Evolutionary conservation across 352 stramenopile genomes (phyloP), one percentile per base, ranked within the genome.

Genomic region (Globisporangium heterothallicum): DNA sequence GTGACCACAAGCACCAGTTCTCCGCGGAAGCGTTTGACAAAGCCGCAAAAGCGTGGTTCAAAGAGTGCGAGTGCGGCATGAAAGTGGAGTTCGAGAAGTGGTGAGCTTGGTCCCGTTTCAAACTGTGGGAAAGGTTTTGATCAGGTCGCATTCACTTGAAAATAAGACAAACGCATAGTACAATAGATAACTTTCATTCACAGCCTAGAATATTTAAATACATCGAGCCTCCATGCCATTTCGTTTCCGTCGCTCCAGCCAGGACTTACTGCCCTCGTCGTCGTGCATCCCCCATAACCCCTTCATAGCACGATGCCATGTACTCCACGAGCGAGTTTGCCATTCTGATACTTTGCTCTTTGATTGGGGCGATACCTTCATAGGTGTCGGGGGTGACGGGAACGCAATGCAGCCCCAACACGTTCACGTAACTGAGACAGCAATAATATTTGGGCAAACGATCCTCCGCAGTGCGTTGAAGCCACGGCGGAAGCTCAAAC

Each of bases 361-460:
- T 65, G 16, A 59, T 66, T 7, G 60, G 60, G 13, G 38, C 22
- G 16, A 58, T 46, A n/a, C 46, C 24, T 44, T 56, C 44, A 29
- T 29, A 6, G 53, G 41, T 34, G 6, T 41, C 51, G 21, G 35
- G 0, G 19, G 25, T 42, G 27, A 43, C 16, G 49, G 64, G 63
- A 1, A 60, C 62, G 58, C 57, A 81, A 6, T 59, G 60, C 19
- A 84, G 51, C 2, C 79, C 79, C 6, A 82, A 52, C 18, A 78
- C 75, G 30, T 84, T 84, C 34, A 92, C 77, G 49, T 87, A 84
- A 55, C 81, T 92, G 7, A 92, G 25, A 49, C 81, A 92, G 51
- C 76, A 85, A 49, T 90, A 92, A 30, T 86, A 92, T 48, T 90
- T 89, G 9, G 78, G 81, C 43, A 58, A 46, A 32, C 55, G 64